Base-by-base conservation (phyloP, 208 protist genomes). In the Blechomonas ayalai region DNA sequence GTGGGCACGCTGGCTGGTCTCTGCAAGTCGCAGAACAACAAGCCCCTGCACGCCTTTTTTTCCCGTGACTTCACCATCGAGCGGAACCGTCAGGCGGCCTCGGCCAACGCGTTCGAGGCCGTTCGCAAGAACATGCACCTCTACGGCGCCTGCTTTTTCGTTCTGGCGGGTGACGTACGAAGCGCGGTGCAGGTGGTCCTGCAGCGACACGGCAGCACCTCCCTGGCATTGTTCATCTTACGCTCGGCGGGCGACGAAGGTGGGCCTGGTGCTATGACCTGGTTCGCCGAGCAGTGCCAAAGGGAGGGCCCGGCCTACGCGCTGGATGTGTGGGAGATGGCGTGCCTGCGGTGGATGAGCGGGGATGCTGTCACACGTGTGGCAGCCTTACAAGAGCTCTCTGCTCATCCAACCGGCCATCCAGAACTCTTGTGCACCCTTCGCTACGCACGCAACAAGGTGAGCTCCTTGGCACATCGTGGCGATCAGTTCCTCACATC, bases 71-170 rank as follows among this genome's bases (percentile, higher is more conserved):
- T 97, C 47, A 53, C 79, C 4, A 55, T 68, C 23, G 46, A 61
- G 37, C 65, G 71, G 25, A 69, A 92, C 60, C 73, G 70, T 32
- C 45, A 54, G 9, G 85, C 83, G 8, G 92, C 92, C 20, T 63
- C 68, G 1, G 85, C 90, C 10, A 97, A 97, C 67, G 95, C 88
- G 7, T 96, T 84, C 49, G 77, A 75, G 16, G 78, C 91, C 1
- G 62, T 97, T 4, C 65, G 82, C 37, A 97, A 95, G 58, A 87
- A 83, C 41, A 61, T 90, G 53, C 65, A 73, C 19, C 35, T 72
- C 19, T 95, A 95, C 64, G 90, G 84, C 26, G 82, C 84, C 0
- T 86, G 91, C 26, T 97, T 96, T 68, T 97, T 97, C 46, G 29
- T 97, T 13, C 67, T 97, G 9, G 95, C 90, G 12, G 90, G 81